Base-by-base conservation (phyloP, 2,329 filamentous ascomycete genomes). In the Mycosphaerella sp. region DNA sequence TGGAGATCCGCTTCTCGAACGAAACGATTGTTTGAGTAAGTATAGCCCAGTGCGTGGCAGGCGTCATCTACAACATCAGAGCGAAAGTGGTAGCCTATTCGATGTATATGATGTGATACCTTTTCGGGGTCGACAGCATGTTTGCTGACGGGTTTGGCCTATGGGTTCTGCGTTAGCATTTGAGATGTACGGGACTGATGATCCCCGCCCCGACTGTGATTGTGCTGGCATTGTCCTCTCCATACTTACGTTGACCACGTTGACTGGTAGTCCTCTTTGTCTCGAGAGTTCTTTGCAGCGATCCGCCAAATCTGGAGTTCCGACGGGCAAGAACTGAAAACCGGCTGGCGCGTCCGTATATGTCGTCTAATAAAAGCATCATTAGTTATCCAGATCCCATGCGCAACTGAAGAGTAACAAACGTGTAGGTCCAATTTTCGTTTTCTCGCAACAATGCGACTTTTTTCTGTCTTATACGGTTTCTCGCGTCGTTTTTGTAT, bases 51-150 rank as follows among this genome's bases (percentile, higher is more conserved):
- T 70, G 77, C 62, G 63, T 71, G 64, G 67, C 79, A 82, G 32
- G 79, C 78, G 52, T 76, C 70, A 39, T 76, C 74, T 35, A 85
- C 77, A 51, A 83, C 73, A n/a, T 75, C 69, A 52, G 75, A 75
- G 6, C 79, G 79, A 55, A 85, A 84, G 62, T 84, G 80, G 63
- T 81, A 79, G 13, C 81, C 81, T 55, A 83, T 75, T 36, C 80
- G 75, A 58, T 81, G 75, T 43, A 82, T 75, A 62, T 84, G 79
- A 59, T 80, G 75, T 2, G 79, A 80, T 2, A 84, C 68, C 66
- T 60, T 63, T 21, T 30, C 41, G 12, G 61, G 61, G 43, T 65
- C 54, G 4, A 25, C 12, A 4, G 49, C 54, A 14, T 59, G 43
- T 41, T 50, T 56, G 55, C 44, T 61, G 16, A 49, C 39, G 14